Conservation (phyloP, 179 eudicot species). For the Vitellaria paradoxa region DNA sequence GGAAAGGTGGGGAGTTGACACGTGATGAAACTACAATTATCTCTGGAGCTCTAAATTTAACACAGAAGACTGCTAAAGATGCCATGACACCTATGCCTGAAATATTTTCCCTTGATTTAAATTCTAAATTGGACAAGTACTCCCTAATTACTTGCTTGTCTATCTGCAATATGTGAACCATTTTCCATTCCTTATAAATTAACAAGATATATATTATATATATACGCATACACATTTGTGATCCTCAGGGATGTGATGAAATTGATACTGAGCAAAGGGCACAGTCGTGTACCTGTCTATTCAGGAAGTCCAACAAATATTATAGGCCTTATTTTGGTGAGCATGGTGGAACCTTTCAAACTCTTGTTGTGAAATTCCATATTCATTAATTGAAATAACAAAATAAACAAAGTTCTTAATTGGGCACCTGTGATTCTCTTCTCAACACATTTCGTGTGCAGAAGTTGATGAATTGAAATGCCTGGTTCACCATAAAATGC, state of each 20-base stretch:
- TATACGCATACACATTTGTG: background rate
- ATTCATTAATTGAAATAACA: background rate
- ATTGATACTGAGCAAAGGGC: constrained; percentile 65
- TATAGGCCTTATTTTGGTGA: constrained; percentile 75
- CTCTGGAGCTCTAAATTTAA: constrained; percentile 66
- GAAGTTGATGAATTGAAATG: background rate
- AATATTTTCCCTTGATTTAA: constrained; percentile 64
- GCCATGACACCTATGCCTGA: constrained; percentile 69
- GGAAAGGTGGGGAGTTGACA: constrained; percentile 81
- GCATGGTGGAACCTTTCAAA: background rate
- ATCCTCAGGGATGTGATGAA: constrained; percentile 52
- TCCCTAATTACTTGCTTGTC: constrained; percentile 9
- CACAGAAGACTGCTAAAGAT: constrained; percentile 67
- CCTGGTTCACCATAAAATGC: background rate
- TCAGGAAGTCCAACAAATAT: constrained; percentile 54
- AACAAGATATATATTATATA: no score
- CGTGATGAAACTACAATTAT: constrained; percentile 77
- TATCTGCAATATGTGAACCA: background rate
- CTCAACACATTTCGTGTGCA: background rate
- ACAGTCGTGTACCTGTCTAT: constrained; percentile 72
- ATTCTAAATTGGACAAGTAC: constrained; percentile 63
- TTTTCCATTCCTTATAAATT: background rate
- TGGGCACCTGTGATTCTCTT: background rate
- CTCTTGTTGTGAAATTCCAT: no score
- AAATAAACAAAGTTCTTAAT: background rate